Percentiles rank a stretch among this genome's conserved stretches.
Evolutionary conservation across 768 basidiomycete genomes (phyloP).

Genomic region (Pseudohyphozyma bogoriensis): DNA sequence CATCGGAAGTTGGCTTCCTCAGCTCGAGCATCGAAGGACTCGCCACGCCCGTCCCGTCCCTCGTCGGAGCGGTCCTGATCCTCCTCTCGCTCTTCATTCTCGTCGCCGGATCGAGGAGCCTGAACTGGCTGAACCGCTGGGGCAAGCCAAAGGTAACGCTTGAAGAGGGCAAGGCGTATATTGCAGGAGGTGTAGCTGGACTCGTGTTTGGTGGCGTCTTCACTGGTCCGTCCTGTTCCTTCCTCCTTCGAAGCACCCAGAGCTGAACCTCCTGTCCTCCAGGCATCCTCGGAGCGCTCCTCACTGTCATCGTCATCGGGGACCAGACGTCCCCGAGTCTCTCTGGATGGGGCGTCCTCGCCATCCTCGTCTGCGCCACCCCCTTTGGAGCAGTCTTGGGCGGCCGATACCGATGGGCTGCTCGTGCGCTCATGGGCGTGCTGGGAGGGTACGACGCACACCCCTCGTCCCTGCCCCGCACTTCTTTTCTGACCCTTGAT

Average conservation of each 20-base stretch:
- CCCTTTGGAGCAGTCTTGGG: slow-evolving; percentile 4
- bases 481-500: neutral
- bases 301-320: slow-evolving; percentile 6
- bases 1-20: neutral
- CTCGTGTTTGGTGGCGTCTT: neutral
- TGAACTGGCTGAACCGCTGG: neutral
- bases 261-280: neutral
- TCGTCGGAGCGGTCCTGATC: slow-evolving; percentile 13
- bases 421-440: neutral
- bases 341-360: slow-evolving; percentile 6
- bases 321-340: neutral
- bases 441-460: slow-evolving; percentile 1
- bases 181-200: slow-evolving; percentile 15
- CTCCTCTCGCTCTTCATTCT: slow-evolving; percentile 1
- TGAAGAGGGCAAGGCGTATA: slow-evolving; percentile 11
- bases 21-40: neutral
- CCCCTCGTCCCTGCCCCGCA: neutral
- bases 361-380: slow-evolving; percentile 1
- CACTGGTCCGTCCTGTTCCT: neutral
- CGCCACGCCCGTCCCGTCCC: neutral
- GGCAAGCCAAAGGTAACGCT: slow-evolving; percentile 1
- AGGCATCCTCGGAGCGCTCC: neutral
- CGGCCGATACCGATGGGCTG: slow-evolving; percentile 3
- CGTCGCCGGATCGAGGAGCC: neutral
- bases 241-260: neutral